Percentiles rank a stretch among this genome's conserved stretches.
These are phyloP conservation scores for Fagus crenata DNA, from an alignment of 306 rosid genomes.

Conservation along the genomic window DNA sequence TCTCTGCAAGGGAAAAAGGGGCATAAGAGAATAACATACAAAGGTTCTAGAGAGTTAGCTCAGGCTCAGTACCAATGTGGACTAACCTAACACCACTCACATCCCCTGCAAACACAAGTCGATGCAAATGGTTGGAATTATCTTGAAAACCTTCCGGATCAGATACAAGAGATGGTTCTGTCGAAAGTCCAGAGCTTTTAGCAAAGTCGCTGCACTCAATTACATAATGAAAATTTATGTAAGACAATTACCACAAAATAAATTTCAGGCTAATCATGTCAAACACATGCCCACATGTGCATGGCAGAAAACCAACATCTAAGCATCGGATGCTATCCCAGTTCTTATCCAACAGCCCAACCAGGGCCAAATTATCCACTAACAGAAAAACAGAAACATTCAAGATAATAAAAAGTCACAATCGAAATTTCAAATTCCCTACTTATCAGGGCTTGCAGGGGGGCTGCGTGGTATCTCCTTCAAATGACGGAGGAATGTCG, in stretches of 20 bases:
- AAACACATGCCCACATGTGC: slow-evolving; percentile 27
- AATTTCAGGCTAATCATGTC: slow-evolving; percentile 16
- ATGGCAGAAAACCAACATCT: slow-evolving; percentile 17
- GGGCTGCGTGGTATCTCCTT: slow-evolving; percentile 94
- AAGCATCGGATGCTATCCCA: background rate
- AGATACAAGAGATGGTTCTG: slow-evolving; percentile 58
- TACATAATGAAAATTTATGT: slow-evolving; percentile 29
- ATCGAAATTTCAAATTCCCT: slow-evolving; percentile 39
- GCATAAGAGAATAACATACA: slow-evolving; percentile 26
- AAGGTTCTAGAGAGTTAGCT: slow-evolving; percentile 23
- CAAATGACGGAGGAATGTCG: slow-evolving; percentile 89
- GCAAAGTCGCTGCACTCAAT: slow-evolving; percentile 59
- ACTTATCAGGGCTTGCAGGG: slow-evolving; percentile 96
- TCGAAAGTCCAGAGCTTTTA: slow-evolving; percentile 59
- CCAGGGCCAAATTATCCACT: slow-evolving; percentile 22
- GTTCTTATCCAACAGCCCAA: slow-evolving; percentile 11
- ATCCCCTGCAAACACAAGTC: slow-evolving; percentile 87
- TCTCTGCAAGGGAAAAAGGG: slow-evolving; percentile 52
- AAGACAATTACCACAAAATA: slow-evolving; percentile 17
- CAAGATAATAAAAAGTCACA: slow-evolving; percentile 19
- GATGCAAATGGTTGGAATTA: slow-evolving; percentile 64
- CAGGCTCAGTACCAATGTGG: slow-evolving; percentile 25
- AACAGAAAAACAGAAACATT: slow-evolving; percentile 16
- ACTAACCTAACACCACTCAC: slow-evolving; percentile 79
- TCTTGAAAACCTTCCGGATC: slow-evolving; percentile 58